Conservation (phyloP, 148 eudicot species). For the Silene conica region DNA sequence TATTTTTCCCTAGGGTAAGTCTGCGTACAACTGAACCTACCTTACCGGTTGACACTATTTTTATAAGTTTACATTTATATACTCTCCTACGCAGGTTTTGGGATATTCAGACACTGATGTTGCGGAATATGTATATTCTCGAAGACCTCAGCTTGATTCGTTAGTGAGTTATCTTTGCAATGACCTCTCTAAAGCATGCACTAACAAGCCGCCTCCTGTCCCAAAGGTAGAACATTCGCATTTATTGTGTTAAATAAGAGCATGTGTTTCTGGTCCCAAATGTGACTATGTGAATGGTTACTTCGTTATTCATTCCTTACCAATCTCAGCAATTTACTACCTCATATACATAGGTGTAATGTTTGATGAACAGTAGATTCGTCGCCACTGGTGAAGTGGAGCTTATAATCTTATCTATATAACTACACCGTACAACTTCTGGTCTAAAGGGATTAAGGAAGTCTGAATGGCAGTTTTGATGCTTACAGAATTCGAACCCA, state of each 20-base stretch:
- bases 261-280: background rate
- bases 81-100: slow-evolving; percentile 51
- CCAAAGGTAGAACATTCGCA: slow-evolving; percentile 54
- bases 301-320: background rate
- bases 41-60: background rate
- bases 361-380: background rate
- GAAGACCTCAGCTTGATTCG: slow-evolving; percentile 56
- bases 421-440: background rate
- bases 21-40: background rate
- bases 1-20: no score
- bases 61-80: background rate
- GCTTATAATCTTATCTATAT: background rate
- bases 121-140: slow-evolving; percentile 73
- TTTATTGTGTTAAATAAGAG: background rate
- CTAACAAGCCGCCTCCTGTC: slow-evolving; percentile 73
- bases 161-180: slow-evolving; percentile 63
- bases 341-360: background rate
- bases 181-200: slow-evolving; percentile 74
- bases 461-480: background rate
- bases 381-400: background rate
- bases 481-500: background rate
- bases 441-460: background rate
- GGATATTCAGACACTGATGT: slow-evolving; percentile 91
- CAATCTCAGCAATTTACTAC: background rate
- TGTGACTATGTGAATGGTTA: no score